Evolutionary conservation across 2,329 filamentous ascomycete species (phyloP).

Genomic region (Exophiala calicioides): DNA sequence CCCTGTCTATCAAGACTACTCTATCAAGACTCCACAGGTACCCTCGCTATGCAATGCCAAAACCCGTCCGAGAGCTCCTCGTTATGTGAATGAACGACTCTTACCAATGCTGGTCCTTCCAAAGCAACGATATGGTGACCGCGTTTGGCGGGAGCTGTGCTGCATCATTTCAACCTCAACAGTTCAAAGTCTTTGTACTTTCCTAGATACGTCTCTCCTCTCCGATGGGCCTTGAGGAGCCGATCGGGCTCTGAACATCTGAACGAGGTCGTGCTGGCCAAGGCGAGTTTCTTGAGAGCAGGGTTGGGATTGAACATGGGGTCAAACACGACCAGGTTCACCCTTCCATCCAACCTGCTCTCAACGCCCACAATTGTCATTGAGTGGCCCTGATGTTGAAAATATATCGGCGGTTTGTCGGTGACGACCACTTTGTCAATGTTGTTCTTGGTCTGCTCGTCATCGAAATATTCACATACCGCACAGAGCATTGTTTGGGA

Average conservation of each 20-base stretch:
- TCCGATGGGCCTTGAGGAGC: conserved; percentile 71
- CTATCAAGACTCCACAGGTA: too few species aligned
- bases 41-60: conserved; percentile 22
- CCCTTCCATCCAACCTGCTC: conserved; percentile 59
- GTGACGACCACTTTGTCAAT: conserved; percentile 69
- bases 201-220: conserved; percentile 66
- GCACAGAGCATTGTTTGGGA: conserved; percentile 63
- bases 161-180: conserved; percentile 56
- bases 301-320: conserved; percentile 74
- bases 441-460: conserved; percentile 44
- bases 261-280: conserved; percentile 40
- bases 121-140: neutral
- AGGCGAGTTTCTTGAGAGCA: conserved; percentile 59
- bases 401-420: conserved; percentile 77
- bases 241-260: conserved; percentile 50
- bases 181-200: conserved; percentile 78
- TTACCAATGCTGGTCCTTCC: neutral
- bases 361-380: conserved; percentile 88
- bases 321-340: conserved; percentile 81
- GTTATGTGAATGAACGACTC: conserved; percentile 1
- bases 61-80: neutral
- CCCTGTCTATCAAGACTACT: conserved; percentile 4
- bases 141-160: too few species aligned
- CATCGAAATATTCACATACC: conserved; percentile 74
- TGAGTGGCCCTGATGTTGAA: conserved; percentile 86